Evolutionary conservation across 2,329 filamentous ascomycete species (phyloP).

Genomic region (Geoglossum cookeanum): DNA sequence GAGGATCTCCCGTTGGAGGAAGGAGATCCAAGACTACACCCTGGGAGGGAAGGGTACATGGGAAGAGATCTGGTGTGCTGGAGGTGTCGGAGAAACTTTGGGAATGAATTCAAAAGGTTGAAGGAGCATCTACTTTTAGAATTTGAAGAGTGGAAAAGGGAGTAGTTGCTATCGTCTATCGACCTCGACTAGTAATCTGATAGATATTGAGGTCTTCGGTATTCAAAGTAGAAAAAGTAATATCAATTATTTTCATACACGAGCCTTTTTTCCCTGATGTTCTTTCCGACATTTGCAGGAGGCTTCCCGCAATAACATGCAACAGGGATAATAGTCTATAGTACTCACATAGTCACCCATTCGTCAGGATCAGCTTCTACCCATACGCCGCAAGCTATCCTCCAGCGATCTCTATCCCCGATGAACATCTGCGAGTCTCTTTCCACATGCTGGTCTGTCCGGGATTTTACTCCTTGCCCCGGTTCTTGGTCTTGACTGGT

Average conservation of each 20-base stretch:
- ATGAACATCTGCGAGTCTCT: neutral
- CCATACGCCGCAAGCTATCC: neutral
- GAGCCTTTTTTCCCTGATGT: neutral
- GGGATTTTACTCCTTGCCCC: conserved; percentile 17
- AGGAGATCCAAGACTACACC: conserved; percentile 43
- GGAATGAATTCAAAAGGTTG: conserved; percentile 50
- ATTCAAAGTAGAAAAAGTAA: neutral
- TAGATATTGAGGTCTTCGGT: neutral
- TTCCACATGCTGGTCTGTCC: neutral
- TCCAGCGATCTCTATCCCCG: neutral
- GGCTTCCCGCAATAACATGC: neutral
- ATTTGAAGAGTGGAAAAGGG: conserved; percentile 53
- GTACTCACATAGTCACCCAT: neutral
- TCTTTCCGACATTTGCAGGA: neutral
- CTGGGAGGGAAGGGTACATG: conserved; percentile 38
- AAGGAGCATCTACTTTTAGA: conserved; percentile 61
- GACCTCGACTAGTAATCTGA: neutral
- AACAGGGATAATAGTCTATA: neutral
- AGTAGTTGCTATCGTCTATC: conserved; percentile 23
- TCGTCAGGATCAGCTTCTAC: neutral
- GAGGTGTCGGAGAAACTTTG: conserved; percentile 60
- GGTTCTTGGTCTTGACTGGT: conserved; percentile 21
- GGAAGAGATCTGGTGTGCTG: conserved; percentile 56
- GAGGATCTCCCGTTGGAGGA: conserved; percentile 57
- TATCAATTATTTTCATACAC: neutral